Conservation (phyloP, 164 flowering plant genomes). For the Kalanchoe fedtschenkoi region DNA sequence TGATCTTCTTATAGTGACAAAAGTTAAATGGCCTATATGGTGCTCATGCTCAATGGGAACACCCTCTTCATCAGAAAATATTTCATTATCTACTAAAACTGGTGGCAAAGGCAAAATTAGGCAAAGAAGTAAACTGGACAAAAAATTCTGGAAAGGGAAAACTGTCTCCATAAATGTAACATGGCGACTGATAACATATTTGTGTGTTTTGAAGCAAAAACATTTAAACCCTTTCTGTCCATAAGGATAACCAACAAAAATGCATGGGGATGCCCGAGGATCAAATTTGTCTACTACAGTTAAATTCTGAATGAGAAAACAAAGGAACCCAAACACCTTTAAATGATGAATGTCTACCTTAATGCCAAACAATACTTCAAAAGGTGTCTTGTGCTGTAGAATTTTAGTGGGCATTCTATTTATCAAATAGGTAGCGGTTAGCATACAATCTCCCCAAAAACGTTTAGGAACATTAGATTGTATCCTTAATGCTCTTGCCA, state of each 20-base stretch:
- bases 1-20: too few relatives aligned
- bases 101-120: too few relatives aligned
- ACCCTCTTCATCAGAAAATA: too few relatives aligned
- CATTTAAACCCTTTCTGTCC: not conserved
- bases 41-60: too few relatives aligned
- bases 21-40: too few relatives aligned
- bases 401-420: slow-evolving; percentile 1
- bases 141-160: not conserved
- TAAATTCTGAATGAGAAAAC: not conserved
- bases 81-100: too few relatives aligned
- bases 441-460: slow-evolving; percentile 11
- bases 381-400: not conserved
- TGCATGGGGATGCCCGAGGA: not conserved
- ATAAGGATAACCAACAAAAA: not conserved
- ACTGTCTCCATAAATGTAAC: not conserved
- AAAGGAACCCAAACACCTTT: too few relatives aligned
- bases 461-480: slow-evolving; percentile 1
- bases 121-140: too few relatives aligned
- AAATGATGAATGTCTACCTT: too few relatives aligned
- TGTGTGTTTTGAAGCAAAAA: not conserved
- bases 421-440: not conserved
- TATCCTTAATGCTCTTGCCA: slow-evolving; percentile 3
- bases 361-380: too few relatives aligned
- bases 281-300: not conserved
- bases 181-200: not conserved